These are phyloP conservation scores for Lecanicillium sp. DNA, from an alignment of 2,329 filamentous ascomycete species.

Conservation along the genomic window DNA sequence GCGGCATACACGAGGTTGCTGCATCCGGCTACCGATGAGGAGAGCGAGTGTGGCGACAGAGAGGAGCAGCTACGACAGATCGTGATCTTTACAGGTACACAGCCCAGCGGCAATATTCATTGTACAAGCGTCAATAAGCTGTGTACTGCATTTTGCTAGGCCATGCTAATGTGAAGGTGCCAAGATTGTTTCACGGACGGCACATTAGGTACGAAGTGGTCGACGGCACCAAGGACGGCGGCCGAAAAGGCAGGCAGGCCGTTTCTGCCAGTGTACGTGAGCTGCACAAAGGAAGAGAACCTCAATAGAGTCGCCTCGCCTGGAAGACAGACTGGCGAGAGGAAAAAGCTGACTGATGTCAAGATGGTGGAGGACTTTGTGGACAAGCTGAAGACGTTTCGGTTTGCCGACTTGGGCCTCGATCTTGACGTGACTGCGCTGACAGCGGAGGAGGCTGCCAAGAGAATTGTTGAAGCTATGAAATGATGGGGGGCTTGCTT, in stretches of 20 bases:
- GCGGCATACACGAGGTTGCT: slow-evolving; percentile 7
- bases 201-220: slow-evolving; percentile 2
- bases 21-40: slow-evolving; percentile 8
- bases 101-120: slow-evolving; percentile 2
- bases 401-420: slow-evolving; percentile 14
- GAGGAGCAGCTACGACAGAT: slow-evolving; percentile 10
- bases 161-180: too few species aligned
- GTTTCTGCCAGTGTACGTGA: slow-evolving; percentile 20
- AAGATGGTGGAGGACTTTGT: slow-evolving; percentile 13
- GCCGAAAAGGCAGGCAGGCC: slow-evolving; percentile 13
- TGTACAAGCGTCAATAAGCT: not conserved
- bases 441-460: slow-evolving; percentile 12
- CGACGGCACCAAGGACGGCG: slow-evolving; percentile 15
- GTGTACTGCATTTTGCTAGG: too few species aligned
- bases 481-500: not conserved
- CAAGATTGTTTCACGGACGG: slow-evolving; percentile 10
- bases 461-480: slow-evolving; percentile 10
- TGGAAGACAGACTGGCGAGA: slow-evolving; percentile 5
- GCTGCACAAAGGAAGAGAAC: slow-evolving; percentile 19
- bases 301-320: slow-evolving; percentile 11
- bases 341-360: slow-evolving; percentile 16
- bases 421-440: slow-evolving; percentile 20
- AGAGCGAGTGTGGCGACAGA: slow-evolving; percentile 2
- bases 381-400: slow-evolving; percentile 14
- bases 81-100: slow-evolving; percentile 19